Base-by-base conservation (phyloP, 805 yeast species). In the Teunomyces panamensis region DNA sequence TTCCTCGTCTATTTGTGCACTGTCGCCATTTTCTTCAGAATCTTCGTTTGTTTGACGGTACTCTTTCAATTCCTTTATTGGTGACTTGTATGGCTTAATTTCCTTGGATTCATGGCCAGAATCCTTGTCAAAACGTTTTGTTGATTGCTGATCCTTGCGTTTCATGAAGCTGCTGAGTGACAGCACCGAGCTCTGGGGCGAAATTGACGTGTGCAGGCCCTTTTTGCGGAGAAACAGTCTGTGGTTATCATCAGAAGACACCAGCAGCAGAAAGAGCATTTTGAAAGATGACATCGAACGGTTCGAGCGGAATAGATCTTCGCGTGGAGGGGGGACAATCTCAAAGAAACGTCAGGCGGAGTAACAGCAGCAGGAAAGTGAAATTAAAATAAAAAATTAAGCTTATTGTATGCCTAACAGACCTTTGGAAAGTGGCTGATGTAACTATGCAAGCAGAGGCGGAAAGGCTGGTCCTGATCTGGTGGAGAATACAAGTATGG, bases 181-280 rank as follows among this genome's bases (percentile, higher is more conserved):
- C 41, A 26, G 41, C n/a, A 16, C 27, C 41, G 27, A 13, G 20
- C 30, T 55, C 37, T 56, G 64, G 8, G 69, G 63, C 33, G 67
- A 58, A 27, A 63, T 45, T 24, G 65, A 55, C 28, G 49, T 51
- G 28, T 56, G 52, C 9, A 67, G 60, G 43, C 55, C 56, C 36
- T 58, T 50, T 20, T 54, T 52, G 41, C 61, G 54, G 39, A 66
- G 55, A 30, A 65, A 58, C 26, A 56, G 57, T 30, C 68, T 20
- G 26, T 43, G 44, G 9, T 33, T 41, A 14, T 34, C 30, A 5
- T 37, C 46, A 42, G 34, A 37, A 3, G 50, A 39, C 49, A 42
- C 43, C 42, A 49, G 43, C 43, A 44, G 44, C 35, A 46, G 30
- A 28, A 51, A 51, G 41, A 51, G 46, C 46, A 24, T 50, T 32